Percentiles rank a stretch among this genome's conserved stretches.
Evolutionary conservation across 2,329 filamentous ascomycete species (phyloP).

Genomic region (Aspergillus cejpii): DNA sequence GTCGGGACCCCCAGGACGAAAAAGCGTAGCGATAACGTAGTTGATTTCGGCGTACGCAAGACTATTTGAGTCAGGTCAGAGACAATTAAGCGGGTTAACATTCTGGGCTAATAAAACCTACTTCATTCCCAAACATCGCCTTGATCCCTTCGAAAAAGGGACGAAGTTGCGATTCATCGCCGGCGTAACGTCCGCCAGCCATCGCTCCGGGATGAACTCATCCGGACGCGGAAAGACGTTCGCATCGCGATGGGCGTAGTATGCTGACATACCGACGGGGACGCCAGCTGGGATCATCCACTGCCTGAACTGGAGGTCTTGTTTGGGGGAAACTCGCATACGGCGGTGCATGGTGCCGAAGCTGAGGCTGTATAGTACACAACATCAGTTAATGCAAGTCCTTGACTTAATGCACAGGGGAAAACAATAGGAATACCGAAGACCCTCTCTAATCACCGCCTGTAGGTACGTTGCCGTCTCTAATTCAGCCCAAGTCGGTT

Average conservation of each 20-base stretch:
- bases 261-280: constrained; percentile 7
- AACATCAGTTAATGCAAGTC: not conserved
- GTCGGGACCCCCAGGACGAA: not conserved
- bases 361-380: constrained; percentile 31
- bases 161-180: constrained; percentile 29
- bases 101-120: not conserved
- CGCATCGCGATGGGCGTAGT: constrained; percentile 6
- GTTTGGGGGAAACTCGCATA: constrained; percentile 18
- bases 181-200: constrained; percentile 17
- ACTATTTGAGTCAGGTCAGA: not conserved
- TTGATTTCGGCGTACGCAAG: not conserved
- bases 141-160: constrained; percentile 32
- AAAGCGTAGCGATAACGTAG: not conserved
- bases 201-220: constrained; percentile 27
- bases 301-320: constrained; percentile 17
- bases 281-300: constrained; percentile 12
- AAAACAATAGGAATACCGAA: constrained; percentile 16
- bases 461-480: constrained; percentile 28
- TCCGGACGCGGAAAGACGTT: constrained; percentile 24
- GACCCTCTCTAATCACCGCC: constrained; percentile 25
- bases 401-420: constrained; percentile 1
- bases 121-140: constrained; percentile 42
- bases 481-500: constrained; percentile 18
- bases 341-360: constrained; percentile 30
- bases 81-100: not conserved